Evolutionary conservation across 1,284 basidiomycete genomes (phyloP).

Genomic region (Phlebopus sp.): DNA sequence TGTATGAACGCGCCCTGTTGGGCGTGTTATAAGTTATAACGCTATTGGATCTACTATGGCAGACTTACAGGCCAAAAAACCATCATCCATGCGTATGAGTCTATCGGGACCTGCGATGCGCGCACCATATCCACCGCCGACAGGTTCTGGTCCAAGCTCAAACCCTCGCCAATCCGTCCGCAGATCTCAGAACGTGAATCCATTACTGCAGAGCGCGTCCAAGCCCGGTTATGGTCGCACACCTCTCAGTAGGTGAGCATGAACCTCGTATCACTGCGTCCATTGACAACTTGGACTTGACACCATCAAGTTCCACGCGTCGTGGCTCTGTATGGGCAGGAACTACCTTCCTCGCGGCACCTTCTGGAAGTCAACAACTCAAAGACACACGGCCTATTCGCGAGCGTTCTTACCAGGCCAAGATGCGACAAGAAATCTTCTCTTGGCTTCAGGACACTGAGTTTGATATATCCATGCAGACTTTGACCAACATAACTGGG

Average conservation of each 20-base stretch:
- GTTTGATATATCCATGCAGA: constrained; percentile 64
- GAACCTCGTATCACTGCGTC: background rate
- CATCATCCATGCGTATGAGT: constrained; percentile 71
- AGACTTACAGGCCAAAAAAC: too few relatives aligned
- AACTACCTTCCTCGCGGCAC: constrained; percentile 41
- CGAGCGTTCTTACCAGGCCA: constrained; percentile 65
- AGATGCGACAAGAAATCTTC: constrained; percentile 73
- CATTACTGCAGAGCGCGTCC: constrained; percentile 63
- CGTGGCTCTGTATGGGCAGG: constrained; percentile 67
- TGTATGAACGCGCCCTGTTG: background rate
- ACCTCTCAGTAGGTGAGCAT: constrained; percentile 64
- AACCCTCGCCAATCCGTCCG: constrained; percentile 65
- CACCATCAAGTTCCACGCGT: constrained; percentile 52
- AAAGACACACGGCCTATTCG: constrained; percentile 78
- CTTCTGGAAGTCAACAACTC: constrained; percentile 46
- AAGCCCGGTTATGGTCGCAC: constrained; percentile 71
- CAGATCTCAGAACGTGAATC: constrained; percentile 63
- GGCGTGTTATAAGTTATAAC: too few relatives aligned
- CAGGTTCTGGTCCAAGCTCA: constrained; percentile 37
- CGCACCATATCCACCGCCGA: constrained; percentile 48
- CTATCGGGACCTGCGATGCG: constrained; percentile 64
- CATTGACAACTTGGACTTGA: constrained; percentile 6
- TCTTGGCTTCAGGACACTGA: constrained; percentile 62
- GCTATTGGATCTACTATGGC: too few relatives aligned
- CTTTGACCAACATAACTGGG: constrained; percentile 70